Base-by-base conservation (phyloP, 176 grass and related monocot genomes). In the Cenchrus purpureus region DNA sequence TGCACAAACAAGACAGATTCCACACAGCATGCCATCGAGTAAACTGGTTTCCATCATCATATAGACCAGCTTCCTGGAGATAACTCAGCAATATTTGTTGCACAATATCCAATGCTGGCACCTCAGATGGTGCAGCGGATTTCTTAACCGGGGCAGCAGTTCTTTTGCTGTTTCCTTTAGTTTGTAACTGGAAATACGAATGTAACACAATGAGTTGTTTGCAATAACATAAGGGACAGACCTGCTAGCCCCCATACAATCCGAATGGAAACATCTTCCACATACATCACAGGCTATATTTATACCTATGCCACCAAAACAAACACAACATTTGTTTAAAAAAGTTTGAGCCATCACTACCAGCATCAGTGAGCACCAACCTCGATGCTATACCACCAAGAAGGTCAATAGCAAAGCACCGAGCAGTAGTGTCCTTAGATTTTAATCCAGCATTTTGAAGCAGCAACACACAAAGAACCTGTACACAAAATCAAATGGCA, bases 381-480 rank as follows among this genome's bases (percentile, higher is more conserved):
- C 94, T 92, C 81, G 97, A 88, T 83, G 97, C 97, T 86, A 99
- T 93, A 78, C 83, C 86, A 77, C 97, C 97, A 62, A 99, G 90
- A 87, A 99, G 86, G 59, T 99, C 97, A 88, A 99, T 95, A 85
- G 97, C 97, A 89, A 99, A 89, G 84, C 97, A 99, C 55, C 97
- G 97, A 65, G 86, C 97, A 80, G 90, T 88, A 72, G 82, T 88
- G 68, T 97, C 97, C 87, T 99, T 97, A 19, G 94, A 94, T 82
- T 97, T 91, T 84, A 99, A 92, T 58, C 97, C 94, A 84, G 91
- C 93, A 94, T 99, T 99, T 83, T 95, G 91, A 71, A 99, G 97
- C 48, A 99, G 73, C 86, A 99, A 92, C 25, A 99, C 94, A 83
- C 97, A 99, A 16, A 99, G 88, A 92, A 97, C 88, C 97, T 99